Evolutionary conservation across 805 yeast genomes (phyloP).

Genomic region (Metschnikowia vanudenii): DNA sequence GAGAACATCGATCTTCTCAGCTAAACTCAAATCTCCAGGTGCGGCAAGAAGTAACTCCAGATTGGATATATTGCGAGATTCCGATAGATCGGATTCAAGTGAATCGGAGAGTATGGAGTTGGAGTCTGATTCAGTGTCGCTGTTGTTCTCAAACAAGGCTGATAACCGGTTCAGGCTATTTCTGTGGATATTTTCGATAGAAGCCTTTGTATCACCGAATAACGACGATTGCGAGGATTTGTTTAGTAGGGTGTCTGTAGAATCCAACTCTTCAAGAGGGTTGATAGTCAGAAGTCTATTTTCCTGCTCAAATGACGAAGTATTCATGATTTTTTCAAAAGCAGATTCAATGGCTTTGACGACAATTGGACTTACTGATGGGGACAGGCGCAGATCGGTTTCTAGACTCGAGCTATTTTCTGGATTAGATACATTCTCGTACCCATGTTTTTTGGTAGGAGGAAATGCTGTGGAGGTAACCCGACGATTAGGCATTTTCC

Average conservation of each 20-base stretch:
- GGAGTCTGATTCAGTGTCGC: slow-evolving; percentile 34
- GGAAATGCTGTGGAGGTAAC: slow-evolving; percentile 12
- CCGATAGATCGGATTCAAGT: slow-evolving; percentile 12
- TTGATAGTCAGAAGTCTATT: background rate
- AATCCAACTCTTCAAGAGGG: slow-evolving; percentile 2
- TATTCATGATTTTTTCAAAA: slow-evolving; percentile 54
- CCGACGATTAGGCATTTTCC: background rate
- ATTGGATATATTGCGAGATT: slow-evolving; percentile 6
- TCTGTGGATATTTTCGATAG: slow-evolving; percentile 1
- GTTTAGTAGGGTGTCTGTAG: background rate
- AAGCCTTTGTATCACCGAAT: slow-evolving; percentile 9
- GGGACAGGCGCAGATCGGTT: background rate
- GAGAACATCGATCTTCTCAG: slow-evolving; percentile 64
- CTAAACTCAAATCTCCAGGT: slow-evolving; percentile 64
- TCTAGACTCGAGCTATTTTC: background rate
- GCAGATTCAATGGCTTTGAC: slow-evolving; percentile 68
- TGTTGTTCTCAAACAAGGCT: slow-evolving; percentile 35
- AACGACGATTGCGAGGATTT: slow-evolving; percentile 9
- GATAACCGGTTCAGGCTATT: slow-evolving; percentile 22
- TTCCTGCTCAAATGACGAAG: slow-evolving; percentile 13
- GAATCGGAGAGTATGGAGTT: slow-evolving; percentile 30
- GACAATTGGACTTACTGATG: slow-evolving; percentile 43
- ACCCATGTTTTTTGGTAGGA: background rate
- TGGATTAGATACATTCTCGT: background rate
- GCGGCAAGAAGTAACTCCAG: slow-evolving; percentile 54